These are phyloP conservation scores for Arachnomyces sp. DNA, from an alignment of 2,329 filamentous ascomycete species.

Conservation along the genomic window DNA sequence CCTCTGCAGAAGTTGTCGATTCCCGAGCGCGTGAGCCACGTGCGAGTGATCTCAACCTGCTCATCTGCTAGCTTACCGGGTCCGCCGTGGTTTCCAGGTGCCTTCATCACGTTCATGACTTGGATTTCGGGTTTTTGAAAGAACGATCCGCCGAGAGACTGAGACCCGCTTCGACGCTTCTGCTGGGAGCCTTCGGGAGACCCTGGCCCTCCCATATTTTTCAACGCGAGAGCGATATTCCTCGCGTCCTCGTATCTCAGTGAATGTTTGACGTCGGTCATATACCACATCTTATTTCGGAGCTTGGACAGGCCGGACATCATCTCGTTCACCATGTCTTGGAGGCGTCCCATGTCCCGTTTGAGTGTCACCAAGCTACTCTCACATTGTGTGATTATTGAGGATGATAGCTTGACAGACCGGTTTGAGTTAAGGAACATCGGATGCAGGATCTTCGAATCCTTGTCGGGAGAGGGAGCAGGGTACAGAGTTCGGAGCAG, in stretches of 20 bases:
- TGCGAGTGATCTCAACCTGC: slow-evolving; percentile 74
- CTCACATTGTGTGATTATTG: slow-evolving; percentile 30
- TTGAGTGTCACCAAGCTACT: slow-evolving; percentile 66
- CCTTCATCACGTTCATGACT: slow-evolving; percentile 79
- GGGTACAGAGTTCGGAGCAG: slow-evolving; percentile 56
- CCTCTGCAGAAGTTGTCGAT: slow-evolving; percentile 92
- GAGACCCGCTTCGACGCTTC: slow-evolving; percentile 35
- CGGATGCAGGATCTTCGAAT: slow-evolving; percentile 63
- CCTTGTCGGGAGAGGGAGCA: slow-evolving; percentile 53
- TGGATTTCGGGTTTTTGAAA: slow-evolving; percentile 77
- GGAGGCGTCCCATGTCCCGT: slow-evolving; percentile 71
- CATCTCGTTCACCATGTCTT: slow-evolving; percentile 65
- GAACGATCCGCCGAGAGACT: slow-evolving; percentile 49
- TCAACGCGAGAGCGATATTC: slow-evolving; percentile 78
- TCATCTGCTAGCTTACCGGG: slow-evolving; percentile 95
- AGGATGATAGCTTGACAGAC: slow-evolving; percentile 24
- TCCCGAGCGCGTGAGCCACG: slow-evolving; percentile 72
- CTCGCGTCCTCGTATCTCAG: slow-evolving; percentile 79
- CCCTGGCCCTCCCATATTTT: slow-evolving; percentile 68
- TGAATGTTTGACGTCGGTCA: slow-evolving; percentile 86
- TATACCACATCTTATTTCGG: slow-evolving; percentile 98
- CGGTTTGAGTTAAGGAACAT: slow-evolving; percentile 54
- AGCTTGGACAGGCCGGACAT: slow-evolving; percentile 66
- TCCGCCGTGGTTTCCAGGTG: slow-evolving; percentile 73
- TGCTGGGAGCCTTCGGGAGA: slow-evolving; percentile 17